Percentiles rank a stretch among this genome's conserved stretches.
phyloP scores from a whole-genome alignment of 1,139 yeast genomes.

The Saccharomyces pastorianus region DNA sequence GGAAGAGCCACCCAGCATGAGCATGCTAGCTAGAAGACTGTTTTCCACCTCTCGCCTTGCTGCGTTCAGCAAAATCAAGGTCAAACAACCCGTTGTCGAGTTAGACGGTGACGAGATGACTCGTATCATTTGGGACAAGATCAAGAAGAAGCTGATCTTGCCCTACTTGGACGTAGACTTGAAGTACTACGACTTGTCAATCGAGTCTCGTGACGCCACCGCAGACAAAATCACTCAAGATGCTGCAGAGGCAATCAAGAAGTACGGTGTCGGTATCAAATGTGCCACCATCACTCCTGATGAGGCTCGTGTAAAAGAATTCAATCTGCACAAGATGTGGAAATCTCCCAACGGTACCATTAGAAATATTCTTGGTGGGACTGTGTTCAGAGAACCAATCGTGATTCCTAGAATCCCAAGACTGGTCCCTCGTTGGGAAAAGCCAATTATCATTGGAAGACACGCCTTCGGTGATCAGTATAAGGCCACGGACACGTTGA shows the following conservation, averaged over 20 bases:
- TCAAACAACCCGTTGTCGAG: constrained; percentile 67
- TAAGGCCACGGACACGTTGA: constrained; percentile 67
- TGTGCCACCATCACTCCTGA: constrained; percentile 87
- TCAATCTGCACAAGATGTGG: constrained; percentile 74
- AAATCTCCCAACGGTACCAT: constrained; percentile 79
- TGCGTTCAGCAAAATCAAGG: constrained; percentile 45
- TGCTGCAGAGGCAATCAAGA: constrained; percentile 66
- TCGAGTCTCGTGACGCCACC: constrained; percentile 63
- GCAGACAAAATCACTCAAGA: constrained; percentile 66
- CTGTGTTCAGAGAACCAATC: constrained; percentile 78
- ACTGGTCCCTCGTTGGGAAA: constrained; percentile 69
- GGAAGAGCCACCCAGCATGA: neutral
- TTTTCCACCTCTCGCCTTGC: constrained; percentile 14
- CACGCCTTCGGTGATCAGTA: constrained; percentile 84
- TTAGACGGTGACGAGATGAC: constrained; percentile 86
- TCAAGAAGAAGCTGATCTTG: constrained; percentile 58
- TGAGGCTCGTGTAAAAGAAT: constrained; percentile 72
- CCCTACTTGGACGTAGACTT: constrained; percentile 68
- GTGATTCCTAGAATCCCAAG: constrained; percentile 71
- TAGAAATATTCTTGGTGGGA: constrained; percentile 73
- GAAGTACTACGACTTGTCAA: constrained; percentile 68
- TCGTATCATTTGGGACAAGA: constrained; percentile 72
- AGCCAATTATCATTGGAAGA: constrained; percentile 79
- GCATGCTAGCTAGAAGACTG: constrained; percentile 12
- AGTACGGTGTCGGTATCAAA: constrained; percentile 74